These are phyloP conservation scores for Candolleomyces aberdarensis DNA, from an alignment of 768 basidiomycete species.

Conservation along the genomic window DNA sequence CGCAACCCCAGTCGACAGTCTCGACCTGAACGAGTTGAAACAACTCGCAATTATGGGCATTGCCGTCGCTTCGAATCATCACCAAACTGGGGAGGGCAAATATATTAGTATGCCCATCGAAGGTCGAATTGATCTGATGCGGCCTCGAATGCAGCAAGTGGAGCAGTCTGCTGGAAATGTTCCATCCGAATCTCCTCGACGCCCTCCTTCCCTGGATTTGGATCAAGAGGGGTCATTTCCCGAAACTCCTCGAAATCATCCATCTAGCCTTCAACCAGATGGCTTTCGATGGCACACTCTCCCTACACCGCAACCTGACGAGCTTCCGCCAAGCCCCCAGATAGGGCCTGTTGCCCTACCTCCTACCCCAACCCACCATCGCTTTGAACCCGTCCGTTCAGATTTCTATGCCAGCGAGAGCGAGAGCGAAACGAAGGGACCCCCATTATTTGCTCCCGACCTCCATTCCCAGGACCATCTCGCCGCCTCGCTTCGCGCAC, in stretches of 20 bases:
- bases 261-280: constrained; percentile 20
- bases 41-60: constrained; percentile 60
- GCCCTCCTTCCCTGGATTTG: too few relatives aligned
- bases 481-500: background rate
- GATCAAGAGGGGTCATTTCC: constrained; percentile 11
- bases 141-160: constrained; percentile 37
- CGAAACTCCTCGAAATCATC: constrained; percentile 37
- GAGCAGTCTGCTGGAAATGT: constrained; percentile 9
- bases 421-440: constrained; percentile 15
- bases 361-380: constrained; percentile 32
- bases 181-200: background rate
- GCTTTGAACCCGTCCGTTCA: constrained; percentile 11
- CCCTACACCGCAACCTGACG: constrained; percentile 59
- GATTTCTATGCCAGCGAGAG: constrained; percentile 31
- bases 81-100: constrained; percentile 52
- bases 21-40: constrained; percentile 65
- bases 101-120: constrained; percentile 83
- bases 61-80: constrained; percentile 21
- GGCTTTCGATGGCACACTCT: constrained; percentile 44
- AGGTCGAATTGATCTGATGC: constrained; percentile 86
- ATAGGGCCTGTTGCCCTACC: constrained; percentile 50
- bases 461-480: constrained; percentile 5
- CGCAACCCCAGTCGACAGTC: constrained; percentile 16
- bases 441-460: constrained; percentile 4
- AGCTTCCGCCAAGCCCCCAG: constrained; percentile 62